These are phyloP conservation scores for Pseudopediastrum boryanum DNA, from an alignment of 139 green algal species.

Conservation along the genomic window DNA sequence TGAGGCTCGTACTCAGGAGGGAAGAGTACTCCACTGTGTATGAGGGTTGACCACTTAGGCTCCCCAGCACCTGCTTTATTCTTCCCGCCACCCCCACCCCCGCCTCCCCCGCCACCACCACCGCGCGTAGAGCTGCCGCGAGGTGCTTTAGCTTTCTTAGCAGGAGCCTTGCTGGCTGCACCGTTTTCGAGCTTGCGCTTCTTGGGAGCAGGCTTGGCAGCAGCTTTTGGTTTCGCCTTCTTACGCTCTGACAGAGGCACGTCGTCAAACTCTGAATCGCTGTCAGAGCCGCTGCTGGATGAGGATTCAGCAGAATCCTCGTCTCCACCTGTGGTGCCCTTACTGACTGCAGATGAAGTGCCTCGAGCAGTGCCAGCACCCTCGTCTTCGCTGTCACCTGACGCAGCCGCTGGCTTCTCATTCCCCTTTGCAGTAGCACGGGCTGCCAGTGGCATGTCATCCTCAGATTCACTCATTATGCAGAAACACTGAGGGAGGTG, in stretches of 20 bases:
- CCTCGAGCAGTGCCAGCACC: too few relatives aligned
- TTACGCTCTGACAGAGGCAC: constrained; percentile 40
- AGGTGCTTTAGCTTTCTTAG: neutral
- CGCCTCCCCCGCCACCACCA: neutral
- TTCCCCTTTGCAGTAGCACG: neutral
- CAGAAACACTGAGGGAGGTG: too few relatives aligned
- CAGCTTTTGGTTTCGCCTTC: constrained; percentile 1
- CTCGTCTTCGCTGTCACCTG: neutral
- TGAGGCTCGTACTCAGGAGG: constrained; percentile 92
- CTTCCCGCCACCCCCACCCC: neutral
- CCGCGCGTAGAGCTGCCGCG: neutral
- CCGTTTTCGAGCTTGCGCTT: constrained; percentile 22
- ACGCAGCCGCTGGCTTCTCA: neutral
- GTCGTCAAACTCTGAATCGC: constrained; percentile 28
- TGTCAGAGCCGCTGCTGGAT: constrained; percentile 3
- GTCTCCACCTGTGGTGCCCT: neutral
- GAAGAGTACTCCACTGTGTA: constrained; percentile 95
- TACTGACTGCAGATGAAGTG: too few relatives aligned
- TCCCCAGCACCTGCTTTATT: constrained; percentile 2
- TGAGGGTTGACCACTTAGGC: constrained; percentile 88
- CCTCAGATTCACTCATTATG: constrained; percentile 35
- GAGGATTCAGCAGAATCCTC: neutral
- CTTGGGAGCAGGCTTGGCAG: constrained; percentile 25
- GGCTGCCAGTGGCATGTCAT: constrained; percentile 50
- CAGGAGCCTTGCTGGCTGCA: constrained; percentile 20